Conservation (phyloP, 148 eudicot genomes). For the Silene conica region DNA sequence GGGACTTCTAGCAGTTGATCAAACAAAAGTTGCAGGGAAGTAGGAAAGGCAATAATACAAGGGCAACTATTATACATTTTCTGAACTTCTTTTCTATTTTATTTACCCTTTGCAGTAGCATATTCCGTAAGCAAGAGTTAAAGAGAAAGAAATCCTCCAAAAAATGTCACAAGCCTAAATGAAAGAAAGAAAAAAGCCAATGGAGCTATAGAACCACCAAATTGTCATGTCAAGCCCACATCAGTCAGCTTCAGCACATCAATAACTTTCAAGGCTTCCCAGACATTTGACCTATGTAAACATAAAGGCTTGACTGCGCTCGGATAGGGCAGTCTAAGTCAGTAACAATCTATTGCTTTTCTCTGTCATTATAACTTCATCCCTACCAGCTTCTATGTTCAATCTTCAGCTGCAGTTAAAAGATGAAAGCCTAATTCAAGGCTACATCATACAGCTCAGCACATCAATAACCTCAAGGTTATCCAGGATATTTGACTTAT, state of each 20-base stretch:
- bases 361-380: not conserved
- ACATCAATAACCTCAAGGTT: no score
- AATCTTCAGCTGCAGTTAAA: not conserved
- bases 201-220: no score
- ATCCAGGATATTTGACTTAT: no score
- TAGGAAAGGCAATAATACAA: not conserved
- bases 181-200: no score
- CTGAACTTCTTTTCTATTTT: no score
- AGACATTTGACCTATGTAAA: slow-evolving; percentile 2
- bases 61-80: not conserved
- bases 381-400: not conserved
- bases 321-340: not conserved
- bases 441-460: no score
- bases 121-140: not conserved
- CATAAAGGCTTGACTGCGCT: slow-evolving; percentile 1
- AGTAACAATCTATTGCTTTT: not conserved
- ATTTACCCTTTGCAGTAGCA: no score
- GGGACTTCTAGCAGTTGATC: not conserved
- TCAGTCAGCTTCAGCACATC: not conserved
- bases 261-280: not conserved
- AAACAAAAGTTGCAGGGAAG: not conserved
- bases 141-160: not conserved
- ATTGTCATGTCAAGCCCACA: no score
- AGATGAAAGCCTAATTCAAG: not conserved
- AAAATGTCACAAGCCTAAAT: no score